These are phyloP conservation scores for Aspergillus costaricaensis DNA, from an alignment of 2,329 filamentous ascomycete species.

Conservation along the genomic window DNA sequence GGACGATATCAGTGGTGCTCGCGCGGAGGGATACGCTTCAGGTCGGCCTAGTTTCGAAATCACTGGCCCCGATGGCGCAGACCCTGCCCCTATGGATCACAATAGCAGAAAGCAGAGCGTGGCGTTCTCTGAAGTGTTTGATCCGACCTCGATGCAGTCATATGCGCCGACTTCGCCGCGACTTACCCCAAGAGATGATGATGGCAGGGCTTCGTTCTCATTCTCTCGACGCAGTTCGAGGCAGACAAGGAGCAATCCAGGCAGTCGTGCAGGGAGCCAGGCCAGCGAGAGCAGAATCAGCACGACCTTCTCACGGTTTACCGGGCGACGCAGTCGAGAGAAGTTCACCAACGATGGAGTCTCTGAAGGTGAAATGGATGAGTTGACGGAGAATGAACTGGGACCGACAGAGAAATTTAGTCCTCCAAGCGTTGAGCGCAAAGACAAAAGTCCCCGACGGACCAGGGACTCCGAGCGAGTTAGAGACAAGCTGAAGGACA, in stretches of 20 bases:
- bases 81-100: slow-evolving; percentile 18
- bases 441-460: slow-evolving; percentile 26
- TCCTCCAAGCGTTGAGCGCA: slow-evolving; percentile 22
- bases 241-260: slow-evolving; percentile 33
- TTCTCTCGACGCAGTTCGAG: slow-evolving; percentile 35
- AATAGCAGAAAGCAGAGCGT: slow-evolving; percentile 31
- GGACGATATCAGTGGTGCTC: slow-evolving; percentile 23
- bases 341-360: slow-evolving; percentile 31
- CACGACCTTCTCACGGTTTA: slow-evolving; percentile 38
- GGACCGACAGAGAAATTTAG: slow-evolving; percentile 19
- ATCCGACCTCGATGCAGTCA: slow-evolving; percentile 22
- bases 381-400: slow-evolving; percentile 26
- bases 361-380: slow-evolving; percentile 32
- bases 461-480: slow-evolving; percentile 24
- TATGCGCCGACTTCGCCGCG: slow-evolving; percentile 28
- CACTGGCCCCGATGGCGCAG: slow-evolving; percentile 29
- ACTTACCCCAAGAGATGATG: slow-evolving; percentile 28
- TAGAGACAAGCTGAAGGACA: slow-evolving; percentile 36
- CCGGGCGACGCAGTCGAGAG: slow-evolving; percentile 35
- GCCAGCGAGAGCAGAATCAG: slow-evolving; percentile 39
- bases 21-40: slow-evolving; percentile 27
- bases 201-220: slow-evolving; percentile 24
- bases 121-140: slow-evolving; percentile 29
- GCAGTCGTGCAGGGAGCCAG: slow-evolving; percentile 40
- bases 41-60: slow-evolving; percentile 43